These are phyloP conservation scores for Ogataea thermomethanolica DNA, from an alignment of 805 yeast species.

Conservation along the genomic window DNA sequence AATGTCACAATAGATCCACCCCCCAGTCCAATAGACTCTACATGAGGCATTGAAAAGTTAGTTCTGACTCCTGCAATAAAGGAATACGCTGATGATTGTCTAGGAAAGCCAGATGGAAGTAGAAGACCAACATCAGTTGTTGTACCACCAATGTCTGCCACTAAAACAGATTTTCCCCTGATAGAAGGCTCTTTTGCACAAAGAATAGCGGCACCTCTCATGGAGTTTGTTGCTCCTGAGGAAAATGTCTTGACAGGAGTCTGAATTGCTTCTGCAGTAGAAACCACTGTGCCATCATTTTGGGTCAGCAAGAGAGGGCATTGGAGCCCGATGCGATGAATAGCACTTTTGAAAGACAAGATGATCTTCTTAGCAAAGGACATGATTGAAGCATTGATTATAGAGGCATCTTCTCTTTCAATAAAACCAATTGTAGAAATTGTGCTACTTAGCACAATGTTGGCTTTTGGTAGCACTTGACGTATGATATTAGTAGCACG, in stretches of 20 bases:
- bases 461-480: not conserved
- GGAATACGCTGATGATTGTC: conserved; percentile 8
- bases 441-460: conserved; percentile 4
- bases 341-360: conserved; percentile 2
- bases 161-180: conserved; percentile 1
- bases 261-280: conserved; percentile 3
- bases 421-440: conserved; percentile 4
- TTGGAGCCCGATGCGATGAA: conserved; percentile 2
- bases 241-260: conserved; percentile 9
- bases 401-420: conserved; percentile 8
- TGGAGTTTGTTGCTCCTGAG: conserved; percentile 10
- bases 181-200: conserved; percentile 3
- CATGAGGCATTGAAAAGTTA: conserved; percentile 11
- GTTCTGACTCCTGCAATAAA: conserved; percentile 8
- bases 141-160: conserved; percentile 7
- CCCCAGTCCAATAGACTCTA: conserved; percentile 8
- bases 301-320: conserved; percentile 6
- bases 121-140: conserved; percentile 9
- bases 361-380: conserved; percentile 5
- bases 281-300: conserved; percentile 9
- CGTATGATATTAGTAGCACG: conserved; percentile 1
- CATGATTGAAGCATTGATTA: conserved; percentile 7
- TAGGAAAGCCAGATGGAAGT: conserved; percentile 8
- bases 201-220: conserved; percentile 10
- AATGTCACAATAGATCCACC: conserved; percentile 6